Base-by-base conservation (phyloP, 495 filamentous ascomycete genomes). In the Hypoxylon lienhwacheense region DNA sequence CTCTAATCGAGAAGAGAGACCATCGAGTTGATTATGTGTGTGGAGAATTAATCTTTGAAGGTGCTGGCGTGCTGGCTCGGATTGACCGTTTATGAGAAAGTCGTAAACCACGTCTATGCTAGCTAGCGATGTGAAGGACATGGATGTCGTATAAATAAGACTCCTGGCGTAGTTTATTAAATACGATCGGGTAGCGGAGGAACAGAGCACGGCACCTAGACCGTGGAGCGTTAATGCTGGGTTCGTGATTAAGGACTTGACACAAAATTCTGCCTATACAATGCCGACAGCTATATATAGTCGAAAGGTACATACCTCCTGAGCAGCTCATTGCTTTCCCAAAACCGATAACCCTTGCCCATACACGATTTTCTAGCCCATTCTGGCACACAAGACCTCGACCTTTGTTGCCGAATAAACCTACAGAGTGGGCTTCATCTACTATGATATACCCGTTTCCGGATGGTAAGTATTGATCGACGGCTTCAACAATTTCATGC, bases 391-490 rank as follows among this genome's bases (percentile, higher is more conserved):
- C 87, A 3, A 89, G 68, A 0, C 89, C 88, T 1, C 80, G 72
- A 0, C 89, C 89, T 0, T 73, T 53, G 0, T 73, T 69, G 0
- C 88, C 89, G 47, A 84, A 76, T 0, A 86, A 73, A 1, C 89
- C 89, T 6, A 83, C 86, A 0, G 82, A 79, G 67, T 93, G 89
- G 2, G 88, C 89, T 67, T 93, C 89, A 53, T 93, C 89, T 5
- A 93, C 84, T 26, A 89, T 74, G 14, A 91, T 77, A 62, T 87
- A 78, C 4, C 78, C 85, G 63, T 88, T 88, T 2, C 72, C 70
- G 0, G 35, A 32, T 4, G 82, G 81, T 0, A 90, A 70, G 4
- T 81, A 53, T 1, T 67, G 64, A 41, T 90, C 77, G 0, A 85
- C 80, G 1, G 78, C 59, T 5, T 70, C 59, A 1, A 87, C 72